These are phyloP conservation scores for Entrophospora sp. DNA, from an alignment of 192 early-diverging fungal genomes.

Conservation along the genomic window DNA sequence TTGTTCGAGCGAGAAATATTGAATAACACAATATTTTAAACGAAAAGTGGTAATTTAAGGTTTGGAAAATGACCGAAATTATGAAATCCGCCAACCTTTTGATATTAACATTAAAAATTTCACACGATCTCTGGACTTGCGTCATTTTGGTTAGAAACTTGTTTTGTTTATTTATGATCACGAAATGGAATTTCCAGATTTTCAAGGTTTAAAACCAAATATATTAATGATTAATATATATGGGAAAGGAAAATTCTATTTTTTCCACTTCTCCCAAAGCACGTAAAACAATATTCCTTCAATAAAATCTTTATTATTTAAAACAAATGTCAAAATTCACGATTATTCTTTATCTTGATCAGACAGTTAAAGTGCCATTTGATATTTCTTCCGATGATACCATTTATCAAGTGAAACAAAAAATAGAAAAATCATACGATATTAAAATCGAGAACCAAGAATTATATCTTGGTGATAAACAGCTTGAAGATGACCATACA, in stretches of 20 bases:
- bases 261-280: too few species aligned
- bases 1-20: background rate
- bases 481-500: background rate
- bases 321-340: background rate
- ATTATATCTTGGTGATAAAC: conserved; percentile 2
- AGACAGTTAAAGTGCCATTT: background rate
- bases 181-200: too few species aligned
- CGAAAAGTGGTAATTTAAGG: too few species aligned
- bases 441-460: background rate
- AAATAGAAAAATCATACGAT: background rate
- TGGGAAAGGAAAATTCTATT: too few species aligned
- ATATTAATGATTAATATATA: too few species aligned
- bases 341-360: background rate
- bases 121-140: too few species aligned
- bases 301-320: background rate
- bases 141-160: too few species aligned
- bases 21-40: too few species aligned
- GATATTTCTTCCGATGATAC: conserved; percentile 1
- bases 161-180: too few species aligned
- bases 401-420: conserved; percentile 4
- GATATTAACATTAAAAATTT: background rate
- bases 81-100: too few species aligned
- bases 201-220: too few species aligned
- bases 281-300: background rate
- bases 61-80: too few species aligned